Percentiles rank a stretch among this genome's conserved stretches.
Evolutionary conservation across 352 stramenopile species (phyloP).

Genomic region (Thraustotheca clavata): DNA sequence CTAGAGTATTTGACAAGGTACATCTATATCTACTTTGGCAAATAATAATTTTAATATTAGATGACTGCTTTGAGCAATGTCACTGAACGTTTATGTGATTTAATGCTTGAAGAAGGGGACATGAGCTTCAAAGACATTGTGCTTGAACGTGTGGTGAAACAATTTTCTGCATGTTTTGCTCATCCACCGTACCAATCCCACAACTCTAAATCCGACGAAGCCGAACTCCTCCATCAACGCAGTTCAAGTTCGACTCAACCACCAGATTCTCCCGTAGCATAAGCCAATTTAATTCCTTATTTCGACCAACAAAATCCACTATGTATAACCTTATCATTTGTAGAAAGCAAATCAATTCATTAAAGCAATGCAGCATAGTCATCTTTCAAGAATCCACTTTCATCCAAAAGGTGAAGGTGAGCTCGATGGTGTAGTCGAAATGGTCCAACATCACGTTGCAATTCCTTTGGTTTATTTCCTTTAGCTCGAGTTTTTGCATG

Average conservation of each 20-base stretch:
- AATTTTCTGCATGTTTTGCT: constrained; percentile 67
- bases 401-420: not conserved
- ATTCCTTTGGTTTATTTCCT: not conserved
- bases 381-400: not conserved
- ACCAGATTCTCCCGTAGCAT: constrained; percentile 5
- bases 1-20: constrained; percentile 55
- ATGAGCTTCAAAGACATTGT: constrained; percentile 64
- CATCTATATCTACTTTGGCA: not conserved
- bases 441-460: not conserved
- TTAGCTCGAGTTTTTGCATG: not conserved
- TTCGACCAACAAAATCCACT: no score
- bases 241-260: not conserved
- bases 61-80: constrained; percentile 44
- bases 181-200: not conserved
- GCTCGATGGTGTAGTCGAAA: not conserved
- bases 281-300: not conserved
- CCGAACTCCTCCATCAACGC: constrained; percentile 13
- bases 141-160: constrained; percentile 45
- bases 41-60: constrained; percentile 23
- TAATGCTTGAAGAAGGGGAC: constrained; percentile 68
- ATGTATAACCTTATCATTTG: no score
- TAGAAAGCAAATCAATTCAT: no score
- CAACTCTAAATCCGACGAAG: constrained; percentile 21
- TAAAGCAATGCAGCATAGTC: not conserved
- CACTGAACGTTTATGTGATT: constrained; percentile 60